These are phyloP conservation scores for Fusarium luffae DNA, from an alignment of 2,329 filamentous ascomycete species.

Conservation along the genomic window DNA sequence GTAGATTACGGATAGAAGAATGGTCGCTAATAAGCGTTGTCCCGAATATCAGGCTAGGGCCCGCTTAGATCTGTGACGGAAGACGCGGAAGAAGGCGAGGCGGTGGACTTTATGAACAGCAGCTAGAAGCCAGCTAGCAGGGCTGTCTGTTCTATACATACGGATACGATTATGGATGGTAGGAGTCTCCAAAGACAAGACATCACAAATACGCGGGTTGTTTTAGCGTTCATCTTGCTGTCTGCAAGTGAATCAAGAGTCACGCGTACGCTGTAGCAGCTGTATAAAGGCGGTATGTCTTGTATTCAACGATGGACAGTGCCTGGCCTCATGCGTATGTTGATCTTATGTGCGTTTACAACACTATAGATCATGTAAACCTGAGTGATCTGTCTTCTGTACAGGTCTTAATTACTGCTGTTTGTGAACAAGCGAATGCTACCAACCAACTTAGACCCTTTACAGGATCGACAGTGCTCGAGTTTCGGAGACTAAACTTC, in stretches of 20 bases:
- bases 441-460: conserved; percentile 21
- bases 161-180: conserved; percentile 35
- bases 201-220: not conserved
- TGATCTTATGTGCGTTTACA: not conserved
- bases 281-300: not conserved
- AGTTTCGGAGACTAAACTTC: conserved; percentile 31
- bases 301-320: not conserved
- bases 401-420: conserved; percentile 7
- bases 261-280: not conserved
- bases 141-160: conserved; percentile 20
- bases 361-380: not conserved
- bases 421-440: conserved; percentile 16
- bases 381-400: conserved; percentile 34
- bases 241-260: conserved; percentile 9
- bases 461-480: conserved; percentile 10
- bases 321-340: not conserved
- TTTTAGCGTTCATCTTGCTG: not conserved
- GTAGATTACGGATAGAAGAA: conserved; percentile 1
- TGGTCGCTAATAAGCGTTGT: conserved; percentile 13
- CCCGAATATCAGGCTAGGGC: conserved; percentile 31
- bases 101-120: conserved; percentile 18
- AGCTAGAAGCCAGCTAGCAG: conserved; percentile 8
- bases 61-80: conserved; percentile 37
- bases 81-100: conserved; percentile 33
- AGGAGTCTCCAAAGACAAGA: conserved; percentile 14